These are phyloP conservation scores for Alloteropsis semialata DNA, from an alignment of 176 grass and related monocot genomes.

Conservation along the genomic window DNA sequence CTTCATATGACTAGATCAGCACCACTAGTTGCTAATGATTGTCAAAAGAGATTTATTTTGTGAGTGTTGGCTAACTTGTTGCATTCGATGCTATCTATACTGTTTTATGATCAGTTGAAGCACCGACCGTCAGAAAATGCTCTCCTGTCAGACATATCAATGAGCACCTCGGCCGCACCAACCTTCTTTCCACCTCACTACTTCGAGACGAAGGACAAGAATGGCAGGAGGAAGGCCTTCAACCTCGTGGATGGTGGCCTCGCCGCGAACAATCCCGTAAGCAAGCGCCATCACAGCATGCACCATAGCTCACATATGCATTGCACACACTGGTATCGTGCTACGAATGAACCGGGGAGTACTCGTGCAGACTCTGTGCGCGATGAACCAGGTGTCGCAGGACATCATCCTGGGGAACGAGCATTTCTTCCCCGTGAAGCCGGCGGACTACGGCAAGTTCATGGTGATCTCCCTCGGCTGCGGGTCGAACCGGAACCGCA, in stretches of 20 bases:
- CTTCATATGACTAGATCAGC: neutral
- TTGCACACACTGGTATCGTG: neutral
- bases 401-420: constrained; percentile 39
- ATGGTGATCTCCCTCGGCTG: constrained; percentile 75
- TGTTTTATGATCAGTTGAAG: constrained; percentile 36
- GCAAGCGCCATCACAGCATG: neutral
- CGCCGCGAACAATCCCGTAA: constrained; percentile 79
- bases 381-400: constrained; percentile 52
- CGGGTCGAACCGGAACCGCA: constrained; percentile 38
- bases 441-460: constrained; percentile 58
- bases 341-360: neutral
- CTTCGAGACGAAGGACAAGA: constrained; percentile 42
- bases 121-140: constrained; percentile 37
- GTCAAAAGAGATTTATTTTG: neutral
- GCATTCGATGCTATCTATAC: neutral
- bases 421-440: constrained; percentile 44
- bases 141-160: constrained; percentile 56
- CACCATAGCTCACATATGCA: neutral
- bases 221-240: constrained; percentile 29
- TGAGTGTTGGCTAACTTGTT: neutral
- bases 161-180: constrained; percentile 74
- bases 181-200: constrained; percentile 70
- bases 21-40: neutral
- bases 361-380: constrained; percentile 42
- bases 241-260: constrained; percentile 76